phyloP scores from a whole-genome alignment of 139 green algal genomes.

The Chlamydomonas incerta region DNA sequence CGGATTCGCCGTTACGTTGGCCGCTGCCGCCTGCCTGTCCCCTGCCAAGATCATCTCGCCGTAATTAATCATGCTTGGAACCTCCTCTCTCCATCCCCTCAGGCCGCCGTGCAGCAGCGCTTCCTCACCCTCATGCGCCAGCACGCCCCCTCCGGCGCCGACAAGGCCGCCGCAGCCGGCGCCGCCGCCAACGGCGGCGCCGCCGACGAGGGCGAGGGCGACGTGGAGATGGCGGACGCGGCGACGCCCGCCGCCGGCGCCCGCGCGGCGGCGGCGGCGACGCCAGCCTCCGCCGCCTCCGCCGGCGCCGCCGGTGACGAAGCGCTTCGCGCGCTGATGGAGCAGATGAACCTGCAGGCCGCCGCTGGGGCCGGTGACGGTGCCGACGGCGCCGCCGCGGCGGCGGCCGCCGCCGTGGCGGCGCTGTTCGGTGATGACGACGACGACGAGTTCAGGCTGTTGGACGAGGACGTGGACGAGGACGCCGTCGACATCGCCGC shows the following conservation, averaged over 20 bases:
- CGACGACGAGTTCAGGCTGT: constrained; percentile 24
- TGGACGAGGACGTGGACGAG: constrained; percentile 12
- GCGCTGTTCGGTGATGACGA: constrained; percentile 23
- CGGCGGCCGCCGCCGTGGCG: background rate
- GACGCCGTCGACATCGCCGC: background rate
- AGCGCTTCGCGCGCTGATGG: constrained; percentile 36
- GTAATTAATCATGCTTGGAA: background rate
- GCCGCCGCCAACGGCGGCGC: background rate
- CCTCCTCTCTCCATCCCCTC: background rate
- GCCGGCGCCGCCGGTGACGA: background rate
- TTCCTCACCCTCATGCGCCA: constrained; percentile 27
- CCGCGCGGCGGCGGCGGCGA: background rate
- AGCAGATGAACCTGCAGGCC: constrained; percentile 10
- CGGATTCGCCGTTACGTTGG: too few species aligned
- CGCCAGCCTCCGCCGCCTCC: background rate
- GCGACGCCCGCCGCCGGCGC: too few species aligned
- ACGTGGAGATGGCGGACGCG: constrained; percentile 16
- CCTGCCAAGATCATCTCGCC: too few species aligned
- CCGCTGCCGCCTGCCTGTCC: background rate
- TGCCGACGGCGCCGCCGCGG: background rate
- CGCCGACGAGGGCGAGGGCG: background rate
- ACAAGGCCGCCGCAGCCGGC: background rate
- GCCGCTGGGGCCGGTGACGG: background rate
- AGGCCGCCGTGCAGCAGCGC: constrained; percentile 9
- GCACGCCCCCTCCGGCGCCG: background rate